phyloP scores from a whole-genome alignment of 1,139 yeast species.

The Arxiozyma heterogenica region DNA sequence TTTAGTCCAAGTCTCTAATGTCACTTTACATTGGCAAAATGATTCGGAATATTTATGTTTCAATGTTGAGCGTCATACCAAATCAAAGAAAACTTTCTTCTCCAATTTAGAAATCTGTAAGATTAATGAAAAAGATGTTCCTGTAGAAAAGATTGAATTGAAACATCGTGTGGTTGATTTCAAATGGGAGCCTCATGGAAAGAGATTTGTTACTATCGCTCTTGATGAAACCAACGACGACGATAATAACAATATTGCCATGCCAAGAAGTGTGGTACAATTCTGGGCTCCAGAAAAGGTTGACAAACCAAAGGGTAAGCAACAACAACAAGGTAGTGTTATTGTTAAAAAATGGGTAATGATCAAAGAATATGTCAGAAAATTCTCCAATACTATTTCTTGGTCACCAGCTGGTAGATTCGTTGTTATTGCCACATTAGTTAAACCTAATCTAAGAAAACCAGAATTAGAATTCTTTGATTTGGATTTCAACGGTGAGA shows the following conservation, averaged over 20 bases:
- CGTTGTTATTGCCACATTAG: constrained; percentile 65
- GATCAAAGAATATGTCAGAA: constrained; percentile 49
- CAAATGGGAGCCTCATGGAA: constrained; percentile 94
- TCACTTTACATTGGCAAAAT: constrained; percentile 91
- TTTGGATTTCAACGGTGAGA: constrained; percentile 69
- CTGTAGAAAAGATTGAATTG: constrained; percentile 89
- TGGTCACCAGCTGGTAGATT: constrained; percentile 96
- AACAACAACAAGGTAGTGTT: constrained; percentile 10
- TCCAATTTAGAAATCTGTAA: constrained; percentile 91
- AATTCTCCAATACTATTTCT: constrained; percentile 61
- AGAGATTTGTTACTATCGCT: constrained; percentile 75
- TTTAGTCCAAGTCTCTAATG: constrained; percentile 88
- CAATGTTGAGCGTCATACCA: constrained; percentile 94
- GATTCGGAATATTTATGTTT: constrained; percentile 80
- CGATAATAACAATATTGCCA: constrained; percentile 45
- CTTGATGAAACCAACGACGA: constrained; percentile 44
- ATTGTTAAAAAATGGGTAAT: constrained; percentile 47
- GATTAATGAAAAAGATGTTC: constrained; percentile 78
- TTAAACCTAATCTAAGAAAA: constrained; percentile 40
- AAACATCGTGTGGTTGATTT: constrained; percentile 82
- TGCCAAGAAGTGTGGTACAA: constrained; percentile 61
- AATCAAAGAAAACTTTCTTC: constrained; percentile 84
- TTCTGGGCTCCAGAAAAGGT: constrained; percentile 72
- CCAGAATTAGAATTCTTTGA: constrained; percentile 84
- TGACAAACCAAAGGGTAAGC: constrained; percentile 27